Evolutionary conservation across 23 red algal genomes (phyloP), one percentile per base, ranked within the genome.

Genomic region (Agarophyton chilense): DNA sequence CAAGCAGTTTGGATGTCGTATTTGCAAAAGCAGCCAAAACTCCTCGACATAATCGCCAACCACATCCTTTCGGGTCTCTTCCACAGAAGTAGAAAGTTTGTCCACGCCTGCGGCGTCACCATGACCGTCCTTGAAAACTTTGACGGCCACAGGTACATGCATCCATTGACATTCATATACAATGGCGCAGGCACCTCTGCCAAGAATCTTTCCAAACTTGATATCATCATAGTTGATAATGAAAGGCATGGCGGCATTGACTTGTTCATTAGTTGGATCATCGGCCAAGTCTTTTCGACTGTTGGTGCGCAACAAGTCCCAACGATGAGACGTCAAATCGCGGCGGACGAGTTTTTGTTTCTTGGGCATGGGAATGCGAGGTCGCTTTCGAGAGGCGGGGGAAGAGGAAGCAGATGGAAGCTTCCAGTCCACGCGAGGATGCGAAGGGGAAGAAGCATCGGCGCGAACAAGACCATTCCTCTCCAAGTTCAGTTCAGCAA

Each of bases 121-220:
- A 50, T 68, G 64, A 45, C 89, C 89, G 40, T 94, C 90, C 18
- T 95, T 77, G 46, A 98, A 95, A n/a, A 98, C 92, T 55, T 98
- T 98, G 53, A 98, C 92, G 42, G 96, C 96, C 16, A 98, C 96
- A 32, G 96, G 92, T 51, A 98, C 84, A 62, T 95, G 96, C 70
- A 98, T 65, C 96, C 96, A 98, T 35, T 89, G 72, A 49, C 86
- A 86, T n/a, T 91, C 82, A 90, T 94, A 95, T 17, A 98, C 96
- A 29, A 88, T 93, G 11, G 96, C 92, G 76, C 92, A 98, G 22
- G 91, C 87, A 51, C 96, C 96, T 29, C 88, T 42, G 29, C 96
- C 96, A 34, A 98, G 94, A 52, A 92, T 87, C 67, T 93, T 90
- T 41, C 81, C 73, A 45, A 95, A 88, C 31, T 82, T 79, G n/a